phyloP scores from a whole-genome alignment of 2,329 filamentous ascomycete genomes.

The Fusarium mundagurra region DNA sequence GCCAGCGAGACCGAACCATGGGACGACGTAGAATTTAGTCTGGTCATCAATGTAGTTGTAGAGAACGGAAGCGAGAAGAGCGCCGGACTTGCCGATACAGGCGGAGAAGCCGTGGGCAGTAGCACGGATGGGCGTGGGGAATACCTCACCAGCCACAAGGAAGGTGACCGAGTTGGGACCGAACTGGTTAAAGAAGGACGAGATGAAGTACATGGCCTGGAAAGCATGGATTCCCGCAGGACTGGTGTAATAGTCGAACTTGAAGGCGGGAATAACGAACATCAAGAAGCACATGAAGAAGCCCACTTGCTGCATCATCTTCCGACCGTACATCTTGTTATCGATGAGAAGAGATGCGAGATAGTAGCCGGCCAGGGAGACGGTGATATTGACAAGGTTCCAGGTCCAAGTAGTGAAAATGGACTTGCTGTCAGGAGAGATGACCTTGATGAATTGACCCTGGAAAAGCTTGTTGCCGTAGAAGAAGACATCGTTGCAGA shows the following conservation, averaged over 20 bases:
- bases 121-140: slow-evolving; percentile 91
- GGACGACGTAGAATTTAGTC: slow-evolving; percentile 89
- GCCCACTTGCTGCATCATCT: slow-evolving; percentile 94
- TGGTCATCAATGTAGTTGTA: slow-evolving; percentile 94
- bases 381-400: slow-evolving; percentile 90
- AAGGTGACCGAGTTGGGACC: slow-evolving; percentile 97
- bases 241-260: slow-evolving; percentile 83
- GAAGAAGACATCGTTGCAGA: slow-evolving; percentile 98
- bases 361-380: slow-evolving; percentile 90
- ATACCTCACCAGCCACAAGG: slow-evolving; percentile 96
- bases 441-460: slow-evolving; percentile 85
- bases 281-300: slow-evolving; percentile 94
- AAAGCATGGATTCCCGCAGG: slow-evolving; percentile 81
- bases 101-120: slow-evolving; percentile 96
- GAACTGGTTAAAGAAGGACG: slow-evolving; percentile 99
- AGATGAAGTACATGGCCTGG: slow-evolving; percentile 98
- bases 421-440: slow-evolving; percentile 74
- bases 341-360: slow-evolving; percentile 88
- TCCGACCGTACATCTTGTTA: slow-evolving; percentile 95
- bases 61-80: slow-evolving; percentile 84
- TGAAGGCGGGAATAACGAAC: slow-evolving; percentile 91
- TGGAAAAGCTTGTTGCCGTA: slow-evolving; percentile 99
- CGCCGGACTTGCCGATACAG: slow-evolving; percentile 87
- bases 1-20: slow-evolving; percentile 92
- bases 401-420: slow-evolving; percentile 91